Conservation (phyloP, 2,329 filamentous ascomycete species). For the Colletotrichum tofieldiae region DNA sequence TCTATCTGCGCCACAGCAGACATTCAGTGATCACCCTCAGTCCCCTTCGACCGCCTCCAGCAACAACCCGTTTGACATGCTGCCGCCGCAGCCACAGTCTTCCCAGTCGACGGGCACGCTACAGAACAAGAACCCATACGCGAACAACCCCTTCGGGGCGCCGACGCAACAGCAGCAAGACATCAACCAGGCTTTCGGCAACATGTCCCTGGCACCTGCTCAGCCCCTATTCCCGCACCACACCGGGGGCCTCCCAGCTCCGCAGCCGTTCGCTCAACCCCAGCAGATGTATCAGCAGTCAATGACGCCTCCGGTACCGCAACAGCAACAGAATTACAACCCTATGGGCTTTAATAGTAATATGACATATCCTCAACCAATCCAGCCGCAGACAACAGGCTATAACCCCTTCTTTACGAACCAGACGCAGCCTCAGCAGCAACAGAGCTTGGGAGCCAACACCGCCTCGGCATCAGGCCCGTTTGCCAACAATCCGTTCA, state of each 20-base stretch:
- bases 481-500: constrained; percentile 64
- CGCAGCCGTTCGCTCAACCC: constrained; percentile 53
- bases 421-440: constrained; percentile 50
- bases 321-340: constrained; percentile 56
- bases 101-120: constrained; percentile 76
- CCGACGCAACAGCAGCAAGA: constrained; percentile 60
- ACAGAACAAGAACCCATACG: constrained; percentile 71
- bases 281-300: constrained; percentile 61
- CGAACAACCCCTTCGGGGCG: constrained; percentile 80
- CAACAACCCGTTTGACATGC: constrained; percentile 81
- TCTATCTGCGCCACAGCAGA: constrained; percentile 51
- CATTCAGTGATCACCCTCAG: constrained; percentile 44
- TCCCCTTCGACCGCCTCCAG: constrained; percentile 66
- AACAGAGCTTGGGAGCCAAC: constrained; percentile 59
- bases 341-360: constrained; percentile 58
- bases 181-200: constrained; percentile 81
- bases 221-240: constrained; percentile 82
- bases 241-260: constrained; percentile 73
- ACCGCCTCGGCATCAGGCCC: constrained; percentile 53
- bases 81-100: constrained; percentile 70
- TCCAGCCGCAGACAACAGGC: constrained; percentile 58
- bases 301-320: constrained; percentile 60
- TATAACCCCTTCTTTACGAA: constrained; percentile 70
- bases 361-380: constrained; percentile 60
- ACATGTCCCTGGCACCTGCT: constrained; percentile 75